Base-by-base conservation (phyloP, 179 eudicot genomes). In the Gypsophila paniculata region DNA sequence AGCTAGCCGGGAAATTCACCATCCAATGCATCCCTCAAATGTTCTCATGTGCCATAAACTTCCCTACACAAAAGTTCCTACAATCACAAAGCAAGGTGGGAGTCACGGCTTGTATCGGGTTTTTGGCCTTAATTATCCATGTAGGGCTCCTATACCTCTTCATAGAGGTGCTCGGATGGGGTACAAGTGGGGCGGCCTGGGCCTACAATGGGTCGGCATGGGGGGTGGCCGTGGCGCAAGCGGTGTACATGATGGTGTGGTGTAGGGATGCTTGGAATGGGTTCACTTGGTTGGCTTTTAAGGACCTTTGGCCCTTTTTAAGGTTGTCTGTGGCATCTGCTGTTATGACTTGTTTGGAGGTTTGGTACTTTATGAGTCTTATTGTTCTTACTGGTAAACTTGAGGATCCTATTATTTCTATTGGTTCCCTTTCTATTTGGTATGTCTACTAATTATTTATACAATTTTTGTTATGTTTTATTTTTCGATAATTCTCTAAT, bases 221-320 rank as follows among this genome's bases (percentile, higher is more conserved):
- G 95, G 82, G 52, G 1, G 57, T 68, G n/a, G 86, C 86, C 0
- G 6, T 88, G 48, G 86, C 87, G 21, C 94, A 88, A 65, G 70
- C 79, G 0, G 68, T 69, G 48, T 92, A 92, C 63, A 81, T 85
- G 59, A 71, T 88, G 52, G 87, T 84, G 3, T 88, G 91, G 89
- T 88, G 93, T n/a, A 85, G 84, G 80, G 96, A 88, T 62, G 90
- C 90, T 23, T 92, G 96, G 96, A 75, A 62, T 3, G 98, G 98
- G 19, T 78, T 87, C 18, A 85, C 88, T n/a, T 72, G 79, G 82
- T 36, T 74, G 0, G 98, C 98, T 1, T 87, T 92, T 61, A 83
- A 79, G 10, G 96, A 88, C 9, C 72, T 92, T 12, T 90, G 97
- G 94, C 83, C 85, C 3, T 91, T 91, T 73, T 84, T 85, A 2